Evolutionary conservation across 805 yeast genomes (phyloP).

Genomic region (Candida golubevii): DNA sequence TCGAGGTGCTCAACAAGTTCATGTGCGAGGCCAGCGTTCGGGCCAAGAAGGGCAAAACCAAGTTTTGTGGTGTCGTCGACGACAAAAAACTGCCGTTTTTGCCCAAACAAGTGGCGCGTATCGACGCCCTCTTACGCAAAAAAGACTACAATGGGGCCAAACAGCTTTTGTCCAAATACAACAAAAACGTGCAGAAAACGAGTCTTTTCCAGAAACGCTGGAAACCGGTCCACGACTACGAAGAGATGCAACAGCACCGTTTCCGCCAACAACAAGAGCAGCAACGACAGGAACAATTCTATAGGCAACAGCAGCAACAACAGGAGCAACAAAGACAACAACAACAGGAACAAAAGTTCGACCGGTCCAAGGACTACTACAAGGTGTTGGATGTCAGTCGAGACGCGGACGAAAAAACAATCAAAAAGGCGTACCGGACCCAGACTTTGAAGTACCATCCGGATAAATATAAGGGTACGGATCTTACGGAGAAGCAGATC

Average conservation of each 20-base stretch:
- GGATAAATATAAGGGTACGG: constrained; percentile 74
- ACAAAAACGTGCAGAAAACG: constrained; percentile 36
- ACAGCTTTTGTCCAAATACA: constrained; percentile 30
- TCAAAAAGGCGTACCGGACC: constrained; percentile 76
- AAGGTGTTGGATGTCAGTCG: constrained; percentile 65
- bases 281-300: constrained; percentile 41
- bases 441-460: constrained; percentile 85
- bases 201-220: constrained; percentile 32
- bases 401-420: constrained; percentile 65
- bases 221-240: constrained; percentile 29
- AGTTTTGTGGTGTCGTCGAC: constrained; percentile 21
- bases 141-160: constrained; percentile 38
- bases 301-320: constrained; percentile 40
- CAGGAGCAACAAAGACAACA: constrained; percentile 29
- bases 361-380: constrained; percentile 66
- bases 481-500: constrained; percentile 59
- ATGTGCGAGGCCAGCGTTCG: constrained; percentile 39
- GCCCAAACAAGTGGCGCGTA: constrained; percentile 34
- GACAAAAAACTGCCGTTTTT: constrained; percentile 27
- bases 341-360: constrained; percentile 25
- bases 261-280: constrained; percentile 32
- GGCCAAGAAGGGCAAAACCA: constrained; percentile 20
- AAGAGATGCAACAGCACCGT: constrained; percentile 23
- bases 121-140: constrained; percentile 33
- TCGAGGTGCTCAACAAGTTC: constrained; percentile 31